Conservation (phyloP, 2,329 filamentous ascomycete genomes). For the Peltaster fructicola region DNA sequence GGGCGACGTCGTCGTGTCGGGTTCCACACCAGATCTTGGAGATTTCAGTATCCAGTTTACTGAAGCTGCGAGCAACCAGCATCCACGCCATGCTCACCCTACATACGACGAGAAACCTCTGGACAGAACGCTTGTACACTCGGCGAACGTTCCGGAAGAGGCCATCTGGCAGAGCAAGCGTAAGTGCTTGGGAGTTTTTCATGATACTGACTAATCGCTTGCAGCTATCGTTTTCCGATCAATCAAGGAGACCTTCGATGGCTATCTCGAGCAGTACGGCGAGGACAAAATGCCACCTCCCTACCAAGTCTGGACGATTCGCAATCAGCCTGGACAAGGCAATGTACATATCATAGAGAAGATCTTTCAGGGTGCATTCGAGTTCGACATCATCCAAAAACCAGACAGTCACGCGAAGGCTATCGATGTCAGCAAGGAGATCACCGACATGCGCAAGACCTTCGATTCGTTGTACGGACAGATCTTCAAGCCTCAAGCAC, state of each 20-base stretch:
- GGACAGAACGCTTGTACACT: conserved; percentile 59
- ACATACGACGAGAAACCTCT: conserved; percentile 52
- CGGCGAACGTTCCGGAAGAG: conserved; percentile 46
- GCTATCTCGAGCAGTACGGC: conserved; percentile 39
- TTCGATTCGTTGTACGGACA: conserved; percentile 62
- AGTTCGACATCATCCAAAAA: conserved; percentile 82
- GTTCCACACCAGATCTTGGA: conserved; percentile 54
- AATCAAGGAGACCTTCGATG: conserved; percentile 46
- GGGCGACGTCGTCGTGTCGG: conserved; percentile 50
- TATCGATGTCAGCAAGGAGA: conserved; percentile 47
- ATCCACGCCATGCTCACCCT: conserved; percentile 40
- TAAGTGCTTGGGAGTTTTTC: conserved; percentile 15
- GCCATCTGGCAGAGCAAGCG: conserved; percentile 70
- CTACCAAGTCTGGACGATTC: conserved; percentile 67
- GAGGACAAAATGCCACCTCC: conserved; percentile 58
- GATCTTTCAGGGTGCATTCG: conserved; percentile 74
- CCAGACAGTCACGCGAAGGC: conserved; percentile 41
- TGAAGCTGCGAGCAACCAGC: conserved; percentile 46
- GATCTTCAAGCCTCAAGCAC: conserved; percentile 54
- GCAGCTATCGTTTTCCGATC: conserved; percentile 41
- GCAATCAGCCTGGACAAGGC: conserved; percentile 48
- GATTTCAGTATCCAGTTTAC: conserved; percentile 67
- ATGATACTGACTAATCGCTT: conserved; percentile 24
- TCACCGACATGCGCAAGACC: conserved; percentile 44
- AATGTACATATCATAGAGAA: conserved; percentile 86